phyloP scores from a whole-genome alignment of 352 stramenopile species.

The Phytophthora constricta region DNA sequence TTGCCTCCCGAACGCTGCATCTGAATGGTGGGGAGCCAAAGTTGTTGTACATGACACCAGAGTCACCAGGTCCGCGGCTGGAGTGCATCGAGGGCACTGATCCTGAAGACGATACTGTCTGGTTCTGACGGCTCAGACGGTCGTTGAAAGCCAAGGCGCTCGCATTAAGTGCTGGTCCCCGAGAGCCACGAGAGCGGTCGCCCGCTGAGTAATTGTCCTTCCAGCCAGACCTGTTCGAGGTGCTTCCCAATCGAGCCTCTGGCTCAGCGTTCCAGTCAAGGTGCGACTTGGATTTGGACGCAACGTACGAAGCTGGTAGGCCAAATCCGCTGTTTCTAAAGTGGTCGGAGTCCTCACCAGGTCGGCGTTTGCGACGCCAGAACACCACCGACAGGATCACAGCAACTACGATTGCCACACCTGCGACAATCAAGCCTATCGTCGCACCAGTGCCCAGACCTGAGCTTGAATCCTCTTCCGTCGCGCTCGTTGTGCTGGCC shows the following conservation, averaged over 20 bases:
- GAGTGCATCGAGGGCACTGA: constrained; percentile 48
- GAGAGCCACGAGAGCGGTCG: constrained; percentile 46
- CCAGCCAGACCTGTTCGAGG: constrained; percentile 35
- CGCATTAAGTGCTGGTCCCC: constrained; percentile 59
- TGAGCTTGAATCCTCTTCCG: constrained; percentile 12
- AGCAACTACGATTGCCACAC: constrained; percentile 45
- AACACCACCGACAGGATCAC: constrained; percentile 68
- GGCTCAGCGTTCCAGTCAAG: constrained; percentile 74
- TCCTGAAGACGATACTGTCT: constrained; percentile 70
- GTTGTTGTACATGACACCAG: constrained; percentile 41
- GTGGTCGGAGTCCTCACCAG: constrained; percentile 52
- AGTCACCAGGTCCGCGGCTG: constrained; percentile 34
- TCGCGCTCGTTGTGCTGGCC: constrained; percentile 21
- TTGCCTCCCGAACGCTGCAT: constrained; percentile 39
- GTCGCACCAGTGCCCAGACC: constrained; percentile 51
- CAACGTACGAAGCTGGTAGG: constrained; percentile 44
- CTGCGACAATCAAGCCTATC: constrained; percentile 56
- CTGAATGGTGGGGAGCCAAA: constrained; percentile 40
- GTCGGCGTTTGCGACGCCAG: constrained; percentile 51
- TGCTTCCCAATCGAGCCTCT: constrained; percentile 22
- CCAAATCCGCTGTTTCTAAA: constrained; percentile 69
- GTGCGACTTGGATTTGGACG: constrained; percentile 60
- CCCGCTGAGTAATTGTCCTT: constrained; percentile 57
- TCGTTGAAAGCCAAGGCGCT: constrained; percentile 76
- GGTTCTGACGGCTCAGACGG: constrained; percentile 54